Percentiles rank a stretch among this genome's conserved stretches.
These are phyloP conservation scores for Draba incana DNA, from an alignment of 345 rosid species.

Conservation along the genomic window DNA sequence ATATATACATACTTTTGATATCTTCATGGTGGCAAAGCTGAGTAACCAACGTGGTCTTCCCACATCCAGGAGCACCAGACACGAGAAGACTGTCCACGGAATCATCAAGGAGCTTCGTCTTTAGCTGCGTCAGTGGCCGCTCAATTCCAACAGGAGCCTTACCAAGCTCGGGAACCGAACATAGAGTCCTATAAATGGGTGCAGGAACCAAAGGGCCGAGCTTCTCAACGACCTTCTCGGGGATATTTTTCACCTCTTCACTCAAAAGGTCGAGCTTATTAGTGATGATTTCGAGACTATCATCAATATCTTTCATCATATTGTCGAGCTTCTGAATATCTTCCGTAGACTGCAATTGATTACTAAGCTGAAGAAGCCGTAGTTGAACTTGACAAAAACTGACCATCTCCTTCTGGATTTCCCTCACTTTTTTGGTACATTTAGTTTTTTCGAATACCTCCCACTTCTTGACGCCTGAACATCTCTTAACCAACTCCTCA, in stretches of 20 bases:
- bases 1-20: slow-evolving; percentile 47
- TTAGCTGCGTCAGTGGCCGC: slow-evolving; percentile 42
- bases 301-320: no score
- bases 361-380: background rate
- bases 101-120: slow-evolving; percentile 41
- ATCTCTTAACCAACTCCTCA: background rate
- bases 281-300: no score
- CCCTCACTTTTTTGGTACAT: background rate
- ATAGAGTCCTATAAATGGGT: background rate
- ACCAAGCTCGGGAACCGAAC: slow-evolving; percentile 40
- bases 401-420: background rate
- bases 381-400: background rate
- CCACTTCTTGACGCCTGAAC: background rate
- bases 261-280: background rate
- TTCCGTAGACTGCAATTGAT: background rate
- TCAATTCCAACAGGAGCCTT: slow-evolving; percentile 44
- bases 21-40: slow-evolving; percentile 45
- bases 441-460: background rate
- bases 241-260: no score
- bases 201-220: background rate
- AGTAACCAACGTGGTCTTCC: slow-evolving; percentile 55
- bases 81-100: slow-evolving; percentile 36
- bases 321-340: no score
- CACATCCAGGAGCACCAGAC: slow-evolving; percentile 56
- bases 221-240: background rate